Evolutionary conservation across 371 early-diverging fungal genomes (phyloP).

Genomic region (Rhizopus arrhizus): DNA sequence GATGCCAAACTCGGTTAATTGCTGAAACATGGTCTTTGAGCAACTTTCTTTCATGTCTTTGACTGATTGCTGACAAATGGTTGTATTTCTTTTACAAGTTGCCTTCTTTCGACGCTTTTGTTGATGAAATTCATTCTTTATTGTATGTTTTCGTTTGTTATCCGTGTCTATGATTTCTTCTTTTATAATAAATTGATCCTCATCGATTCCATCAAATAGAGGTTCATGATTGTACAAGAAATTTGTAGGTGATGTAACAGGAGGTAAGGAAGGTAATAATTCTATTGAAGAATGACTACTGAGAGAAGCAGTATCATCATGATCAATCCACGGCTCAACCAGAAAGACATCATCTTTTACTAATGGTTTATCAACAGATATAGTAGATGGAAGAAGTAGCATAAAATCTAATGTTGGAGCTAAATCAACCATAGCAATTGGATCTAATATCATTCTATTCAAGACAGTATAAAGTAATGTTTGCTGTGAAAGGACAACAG

Average conservation of each 20-base stretch:
- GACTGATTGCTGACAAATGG: slow-evolving; percentile 12
- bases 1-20: slow-evolving; percentile 37
- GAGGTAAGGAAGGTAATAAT: slow-evolving; percentile 23
- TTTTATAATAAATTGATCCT: slow-evolving; percentile 5
- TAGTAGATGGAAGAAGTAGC: slow-evolving; percentile 9
- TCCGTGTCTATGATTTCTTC: neutral
- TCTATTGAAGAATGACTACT: slow-evolving; percentile 24
- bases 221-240: slow-evolving; percentile 39
- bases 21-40: slow-evolving; percentile 48
- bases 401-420: slow-evolving; percentile 30
- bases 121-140: neutral
- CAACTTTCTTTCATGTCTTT: slow-evolving; percentile 7
- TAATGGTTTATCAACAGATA: slow-evolving; percentile 6
- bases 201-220: slow-evolving; percentile 33
- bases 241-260: slow-evolving; percentile 33
- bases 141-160: neutral
- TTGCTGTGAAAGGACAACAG: slow-evolving; percentile 20
- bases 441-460: slow-evolving; percentile 3
- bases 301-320: slow-evolving; percentile 30
- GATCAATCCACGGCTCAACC: slow-evolving; percentile 23
- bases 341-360: slow-evolving; percentile 34
- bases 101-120: neutral
- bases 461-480: slow-evolving; percentile 3
- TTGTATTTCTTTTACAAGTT: too few species aligned
- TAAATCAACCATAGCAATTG: slow-evolving; percentile 5